Percentiles rank a stretch among this genome's conserved stretches.
phyloP scores from a whole-genome alignment of 2,329 filamentous ascomycete genomes.

The Hymenoscyphus fraxineus region DNA sequence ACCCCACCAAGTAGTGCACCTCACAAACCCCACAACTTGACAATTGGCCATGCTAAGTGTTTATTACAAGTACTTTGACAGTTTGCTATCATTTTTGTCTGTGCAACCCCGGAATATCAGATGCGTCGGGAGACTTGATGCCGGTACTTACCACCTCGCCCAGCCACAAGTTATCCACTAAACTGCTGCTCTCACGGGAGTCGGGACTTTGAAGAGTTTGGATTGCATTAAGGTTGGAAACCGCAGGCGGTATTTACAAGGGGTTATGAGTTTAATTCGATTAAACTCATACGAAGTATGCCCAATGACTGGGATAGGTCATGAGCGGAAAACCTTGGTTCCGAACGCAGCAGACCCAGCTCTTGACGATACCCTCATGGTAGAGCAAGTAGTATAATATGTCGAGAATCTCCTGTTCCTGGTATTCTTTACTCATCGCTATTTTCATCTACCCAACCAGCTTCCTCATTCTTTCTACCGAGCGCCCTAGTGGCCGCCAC shows the following conservation, averaged over 20 bases:
- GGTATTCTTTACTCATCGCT: constrained; percentile 20
- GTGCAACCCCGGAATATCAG: constrained; percentile 23
- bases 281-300: constrained; percentile 16
- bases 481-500: constrained; percentile 34
- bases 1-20: constrained; percentile 17
- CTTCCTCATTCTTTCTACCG: constrained; percentile 28
- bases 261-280: constrained; percentile 22
- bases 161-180: constrained; percentile 1
- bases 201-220: background rate
- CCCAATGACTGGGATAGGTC: constrained; percentile 17
- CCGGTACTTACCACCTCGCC: constrained; percentile 15
- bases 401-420: constrained; percentile 14
- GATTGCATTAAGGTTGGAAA: constrained; percentile 23
- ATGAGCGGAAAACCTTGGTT: constrained; percentile 25
- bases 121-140: constrained; percentile 17
- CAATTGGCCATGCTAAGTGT: constrained; percentile 27
- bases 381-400: constrained; percentile 23
- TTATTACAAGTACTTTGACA: constrained; percentile 20
- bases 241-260: constrained; percentile 11
- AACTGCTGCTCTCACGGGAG: constrained; percentile 1
- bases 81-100: constrained; percentile 20
- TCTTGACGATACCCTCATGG: constrained; percentile 9
- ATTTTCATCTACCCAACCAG: constrained; percentile 18
- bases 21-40: constrained; percentile 13
- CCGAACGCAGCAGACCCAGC: constrained; percentile 21